Evolutionary conservation across 2,329 filamentous ascomycete genomes (phyloP), one percentile per base, ranked within the genome.

Genomic region (Ilyonectria mors-panacis): DNA sequence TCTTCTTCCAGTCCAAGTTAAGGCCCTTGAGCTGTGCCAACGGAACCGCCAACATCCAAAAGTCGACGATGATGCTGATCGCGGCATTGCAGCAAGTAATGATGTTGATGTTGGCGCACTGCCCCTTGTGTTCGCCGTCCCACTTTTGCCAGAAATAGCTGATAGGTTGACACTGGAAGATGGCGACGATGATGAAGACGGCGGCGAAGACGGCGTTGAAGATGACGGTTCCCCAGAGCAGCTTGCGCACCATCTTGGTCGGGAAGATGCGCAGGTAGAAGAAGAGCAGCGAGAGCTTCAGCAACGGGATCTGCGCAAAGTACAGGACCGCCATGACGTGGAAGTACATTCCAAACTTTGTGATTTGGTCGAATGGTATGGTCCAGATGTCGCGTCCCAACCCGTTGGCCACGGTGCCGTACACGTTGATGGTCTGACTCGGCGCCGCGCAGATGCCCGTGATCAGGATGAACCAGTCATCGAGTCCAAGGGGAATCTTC

Each of bases 211-310:
- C 9, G 6, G 75, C 44, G 50, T 81, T 81, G 60, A 85, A 79
- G 4, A 71, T 70, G 39, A 86, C 70, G 0, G 84, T 85, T n/a
- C 66, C 79, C 77, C 80, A 83, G 6, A 87, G 78, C 13, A 85
- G 53, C 6, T 76, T 77, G 15, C 81, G 80, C 10, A 87, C 80
- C 3, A 54, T 63, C 0, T 59, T 66, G 0, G 76, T 72, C 0
- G 85, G 85, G 67, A 90, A 90, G 62, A 89, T 85, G 59, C 85
- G 83, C 6, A 87, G 77, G 70, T 88, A 89, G 75, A 89, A 88
- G 71, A 86, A 81, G 1, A 89, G 77, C 26, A 90, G 79, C 0
- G 86, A 83, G 5, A 87, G 75, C 69, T 89, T 88, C 17, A 86
- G 79, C 28, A 86, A 76, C 2, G 83, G 77, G 13, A 87, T 75